Evolutionary conservation across 1,284 basidiomycete genomes (phyloP), one percentile per base, ranked within the genome.

Genomic region (Ustilago xerochloae): DNA sequence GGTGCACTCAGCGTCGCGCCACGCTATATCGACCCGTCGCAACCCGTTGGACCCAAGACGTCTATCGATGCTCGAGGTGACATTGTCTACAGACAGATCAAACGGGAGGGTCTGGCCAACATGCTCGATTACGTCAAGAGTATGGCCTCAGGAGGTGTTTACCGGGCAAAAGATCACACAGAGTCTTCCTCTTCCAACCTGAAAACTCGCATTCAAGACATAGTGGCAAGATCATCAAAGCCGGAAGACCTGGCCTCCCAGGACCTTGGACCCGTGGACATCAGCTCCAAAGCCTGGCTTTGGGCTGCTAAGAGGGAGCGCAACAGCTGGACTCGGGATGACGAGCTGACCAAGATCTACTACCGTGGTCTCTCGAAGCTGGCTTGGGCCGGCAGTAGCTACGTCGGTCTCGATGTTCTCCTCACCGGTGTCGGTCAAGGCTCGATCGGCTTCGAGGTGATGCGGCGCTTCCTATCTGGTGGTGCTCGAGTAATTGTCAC

Each of bases 141-240:
- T 87, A 99, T 99, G 97, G 94, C 96, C 97, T 47, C 94, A 97
- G 82, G 92, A 94, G 63, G 94, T 97, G 78, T 93, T 98, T 56
- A 88, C 94, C 71, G 97, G 96, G 85, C 89, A 99, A 20, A 99
- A 95, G 94, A 94, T 82, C 97, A 96, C 86, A 91, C 93, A 2
- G 94, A 98, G 85, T 94, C 96, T 1, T 92, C 94, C 72, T 97
- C 99, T 85, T 96, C 92, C 81, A 91, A 94, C 80, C 93, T 94
- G 77, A 94, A n/a, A n/a, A n/a, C n/a, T n/a, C n/a, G n/a, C n/a
- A n/a, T n/a, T n/a, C n/a, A n/a, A n/a, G n/a, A n/a, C n/a, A n/a
- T n/a, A n/a, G n/a, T n/a, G n/a, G 98, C 87, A 98, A 98, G 89
- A 92, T 92, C 68, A 93, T 94, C 61, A 97, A 87, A 29, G 73